A percentile compares a stretch with the other conserved stretches of the same genome.
phyloP scores from a whole-genome alignment of 2,329 filamentous ascomycete species.

The Claviceps fusiformis region DNA sequence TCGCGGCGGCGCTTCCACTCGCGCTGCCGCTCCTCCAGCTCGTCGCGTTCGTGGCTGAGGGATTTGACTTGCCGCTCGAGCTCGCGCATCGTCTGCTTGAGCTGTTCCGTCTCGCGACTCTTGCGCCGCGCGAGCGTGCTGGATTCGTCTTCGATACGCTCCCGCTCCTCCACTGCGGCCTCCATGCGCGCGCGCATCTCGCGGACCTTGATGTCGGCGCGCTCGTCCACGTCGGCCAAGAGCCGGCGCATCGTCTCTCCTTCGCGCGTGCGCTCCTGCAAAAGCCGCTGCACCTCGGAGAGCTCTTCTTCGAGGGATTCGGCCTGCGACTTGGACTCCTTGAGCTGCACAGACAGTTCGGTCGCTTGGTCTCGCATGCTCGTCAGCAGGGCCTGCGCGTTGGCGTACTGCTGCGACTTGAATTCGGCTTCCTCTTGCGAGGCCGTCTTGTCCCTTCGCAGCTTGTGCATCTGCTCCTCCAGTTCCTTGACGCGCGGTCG shows the following conservation, averaged over 20 bases:
- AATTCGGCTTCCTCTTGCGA: constrained; percentile 71
- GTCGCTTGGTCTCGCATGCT: constrained; percentile 89
- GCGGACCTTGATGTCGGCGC: constrained; percentile 66
- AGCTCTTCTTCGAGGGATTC: constrained; percentile 89
- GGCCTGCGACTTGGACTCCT: constrained; percentile 68
- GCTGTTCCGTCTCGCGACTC: constrained; percentile 73
- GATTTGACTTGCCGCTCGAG: constrained; percentile 64
- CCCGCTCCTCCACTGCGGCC: constrained; percentile 81
- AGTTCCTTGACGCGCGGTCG: constrained; percentile 49
- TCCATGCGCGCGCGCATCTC: constrained; percentile 88
- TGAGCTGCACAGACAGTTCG: constrained; percentile 82
- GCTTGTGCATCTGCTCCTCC: constrained; percentile 57
- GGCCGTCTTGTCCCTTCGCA: constrained; percentile 52
- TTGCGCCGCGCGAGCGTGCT: constrained; percentile 62
- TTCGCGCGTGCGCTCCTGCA: constrained; percentile 80
- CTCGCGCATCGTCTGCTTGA: constrained; percentile 66
- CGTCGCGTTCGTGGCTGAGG: constrained; percentile 61
- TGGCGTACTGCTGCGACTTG: constrained; percentile 74
- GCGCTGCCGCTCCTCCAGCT: constrained; percentile 58
- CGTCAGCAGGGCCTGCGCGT: constrained; percentile 70
- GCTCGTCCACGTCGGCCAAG: constrained; percentile 71
- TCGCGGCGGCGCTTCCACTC: constrained; percentile 63
- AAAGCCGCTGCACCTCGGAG: constrained; percentile 70
- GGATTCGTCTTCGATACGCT: constrained; percentile 83
- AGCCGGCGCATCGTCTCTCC: constrained; percentile 89